Conservation (phyloP, 257 asterid genomes). For the Scutellaria barbata region DNA sequence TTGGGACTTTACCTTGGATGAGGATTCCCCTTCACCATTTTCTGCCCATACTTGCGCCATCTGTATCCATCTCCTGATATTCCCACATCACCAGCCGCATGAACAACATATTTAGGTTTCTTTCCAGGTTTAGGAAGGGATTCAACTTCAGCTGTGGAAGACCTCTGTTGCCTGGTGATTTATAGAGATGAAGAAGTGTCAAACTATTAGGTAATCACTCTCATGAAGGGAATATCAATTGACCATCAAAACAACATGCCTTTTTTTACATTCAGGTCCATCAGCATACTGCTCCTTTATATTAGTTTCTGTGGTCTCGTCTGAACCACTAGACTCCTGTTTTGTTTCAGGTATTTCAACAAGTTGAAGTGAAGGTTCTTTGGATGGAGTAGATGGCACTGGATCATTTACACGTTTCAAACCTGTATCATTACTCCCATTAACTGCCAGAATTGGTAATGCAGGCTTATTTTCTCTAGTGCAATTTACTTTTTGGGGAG, state of each 20-base stretch:
- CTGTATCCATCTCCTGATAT: constrained; percentile 94
- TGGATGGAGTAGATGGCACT: constrained; percentile 50
- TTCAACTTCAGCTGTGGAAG: constrained; percentile 48
- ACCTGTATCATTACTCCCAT: constrained; percentile 43
- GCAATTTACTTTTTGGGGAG: constrained; percentile 68
- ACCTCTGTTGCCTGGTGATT: constrained; percentile 66
- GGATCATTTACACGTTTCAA: constrained; percentile 39
- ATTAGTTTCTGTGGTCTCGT: constrained; percentile 57
- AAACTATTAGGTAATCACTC: constrained; percentile 27
- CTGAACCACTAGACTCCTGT: constrained; percentile 63
- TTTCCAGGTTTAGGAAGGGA: constrained; percentile 63
- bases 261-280: constrained; percentile 62
- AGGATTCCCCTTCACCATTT: constrained; percentile 97
- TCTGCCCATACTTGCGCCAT: constrained; percentile 99
- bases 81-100: constrained; percentile 86
- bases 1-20: constrained; percentile 74
- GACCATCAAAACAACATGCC: constrained; percentile 46
- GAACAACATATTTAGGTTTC: constrained; percentile 83
- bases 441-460: constrained; percentile 43
- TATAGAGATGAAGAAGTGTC: constrained; percentile 36
- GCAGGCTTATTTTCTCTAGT: constrained; percentile 50
- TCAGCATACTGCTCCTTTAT: constrained; percentile 53
- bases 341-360: constrained; percentile 43
- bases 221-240: constrained; percentile 25
- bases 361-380: constrained; percentile 45